Evolutionary conservation across 2,329 filamentous ascomycete species (phyloP).

Genomic region (Verticillium isaacii): DNA sequence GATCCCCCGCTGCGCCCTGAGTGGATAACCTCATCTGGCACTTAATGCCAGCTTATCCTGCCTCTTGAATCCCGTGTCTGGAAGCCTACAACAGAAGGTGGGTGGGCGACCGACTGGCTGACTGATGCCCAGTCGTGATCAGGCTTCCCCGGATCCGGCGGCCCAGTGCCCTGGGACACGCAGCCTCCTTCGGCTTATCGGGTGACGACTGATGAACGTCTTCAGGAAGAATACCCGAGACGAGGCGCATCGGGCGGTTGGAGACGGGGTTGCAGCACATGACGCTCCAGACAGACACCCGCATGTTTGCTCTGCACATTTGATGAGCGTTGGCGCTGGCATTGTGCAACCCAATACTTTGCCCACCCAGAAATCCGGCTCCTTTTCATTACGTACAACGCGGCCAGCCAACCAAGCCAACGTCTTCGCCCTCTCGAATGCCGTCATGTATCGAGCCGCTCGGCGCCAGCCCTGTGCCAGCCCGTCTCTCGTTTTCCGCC

Average conservation of each 20-base stretch:
- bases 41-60: background rate
- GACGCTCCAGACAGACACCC: background rate
- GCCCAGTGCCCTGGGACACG: background rate
- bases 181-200: background rate
- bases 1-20: background rate
- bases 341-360: background rate
- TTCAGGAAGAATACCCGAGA: background rate
- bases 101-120: background rate
- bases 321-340: background rate
- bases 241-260: background rate
- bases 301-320: background rate
- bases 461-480: background rate
- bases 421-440: background rate
- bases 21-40: background rate
- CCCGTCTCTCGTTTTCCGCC: background rate
- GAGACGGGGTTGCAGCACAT: background rate
- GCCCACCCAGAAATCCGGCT: background rate
- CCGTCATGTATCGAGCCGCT: constrained; percentile 3
- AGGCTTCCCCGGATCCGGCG: background rate
- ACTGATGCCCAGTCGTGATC: background rate
- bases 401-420: background rate
- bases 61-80: background rate
- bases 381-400: constrained; percentile 2
- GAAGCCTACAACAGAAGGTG: background rate
- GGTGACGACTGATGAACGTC: background rate